Evolutionary conservation across 78 protist genomes (phyloP).

Genomic region (Chrysochromulina parva): DNA sequence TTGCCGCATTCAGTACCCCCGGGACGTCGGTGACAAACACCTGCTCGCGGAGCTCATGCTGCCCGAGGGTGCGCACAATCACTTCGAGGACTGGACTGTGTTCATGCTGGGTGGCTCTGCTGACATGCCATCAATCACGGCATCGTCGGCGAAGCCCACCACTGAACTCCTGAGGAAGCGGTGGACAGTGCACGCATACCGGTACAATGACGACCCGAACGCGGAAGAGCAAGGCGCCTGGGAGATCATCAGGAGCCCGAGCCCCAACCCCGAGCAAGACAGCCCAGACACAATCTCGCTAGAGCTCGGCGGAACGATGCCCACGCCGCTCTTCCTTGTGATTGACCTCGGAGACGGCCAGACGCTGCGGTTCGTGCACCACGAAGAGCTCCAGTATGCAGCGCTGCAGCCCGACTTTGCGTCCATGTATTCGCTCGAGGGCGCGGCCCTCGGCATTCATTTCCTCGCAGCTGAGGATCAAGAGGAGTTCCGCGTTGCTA

Average conservation of each 20-base stretch:
- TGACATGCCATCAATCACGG: no score
- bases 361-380: background rate
- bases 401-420: background rate
- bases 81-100: slow-evolving; percentile 79
- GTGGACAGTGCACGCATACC: no score
- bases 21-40: background rate
- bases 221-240: no score
- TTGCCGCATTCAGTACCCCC: slow-evolving; percentile 72
- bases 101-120: background rate
- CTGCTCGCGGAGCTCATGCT: slow-evolving; percentile 81
- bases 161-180: no score
- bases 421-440: background rate
- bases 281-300: background rate
- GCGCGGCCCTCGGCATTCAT: background rate
- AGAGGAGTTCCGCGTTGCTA: background rate
- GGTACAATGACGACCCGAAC: no score
- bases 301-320: background rate
- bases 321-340: background rate
- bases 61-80: slow-evolving; percentile 87
- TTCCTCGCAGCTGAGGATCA: background rate
- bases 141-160: no score
- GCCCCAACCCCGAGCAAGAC: background rate
- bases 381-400: background rate
- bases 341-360: background rate
- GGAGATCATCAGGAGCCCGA: background rate